phyloP scores from a whole-genome alignment of 306 rosid species.

The Citrullus colocynthis region DNA sequence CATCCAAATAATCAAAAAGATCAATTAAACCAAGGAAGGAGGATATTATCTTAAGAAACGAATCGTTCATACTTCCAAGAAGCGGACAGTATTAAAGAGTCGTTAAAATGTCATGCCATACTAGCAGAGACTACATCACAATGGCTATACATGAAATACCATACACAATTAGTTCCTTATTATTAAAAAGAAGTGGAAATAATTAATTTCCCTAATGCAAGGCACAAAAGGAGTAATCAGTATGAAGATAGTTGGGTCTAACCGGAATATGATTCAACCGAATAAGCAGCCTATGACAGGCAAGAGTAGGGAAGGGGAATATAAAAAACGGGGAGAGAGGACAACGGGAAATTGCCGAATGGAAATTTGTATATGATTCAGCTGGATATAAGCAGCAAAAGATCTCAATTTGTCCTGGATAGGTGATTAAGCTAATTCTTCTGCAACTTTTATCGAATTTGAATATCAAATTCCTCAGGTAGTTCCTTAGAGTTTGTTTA shows the following conservation, averaged over 20 bases:
- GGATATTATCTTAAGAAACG: neutral
- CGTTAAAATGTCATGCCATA: neutral
- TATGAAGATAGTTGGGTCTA: neutral
- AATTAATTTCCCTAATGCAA: neutral
- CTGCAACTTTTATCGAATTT: neutral
- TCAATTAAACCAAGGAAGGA: neutral
- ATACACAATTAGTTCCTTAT: neutral
- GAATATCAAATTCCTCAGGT: neutral
- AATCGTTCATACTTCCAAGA: neutral
- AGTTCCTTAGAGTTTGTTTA: neutral
- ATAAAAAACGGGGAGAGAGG: neutral
- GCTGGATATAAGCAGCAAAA: neutral
- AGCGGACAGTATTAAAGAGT: neutral
- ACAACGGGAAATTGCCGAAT: neutral
- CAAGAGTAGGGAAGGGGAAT: neutral
- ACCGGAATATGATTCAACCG: neutral
- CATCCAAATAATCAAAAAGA: neutral
- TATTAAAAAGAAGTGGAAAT: neutral
- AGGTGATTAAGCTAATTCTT: neutral
- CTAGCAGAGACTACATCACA: neutral
- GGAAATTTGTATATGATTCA: neutral
- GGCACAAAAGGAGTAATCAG: neutral
- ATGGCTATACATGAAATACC: neutral
- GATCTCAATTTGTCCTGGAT: neutral
- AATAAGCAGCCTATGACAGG: neutral